Evolutionary conservation across 2,329 filamentous ascomycete genomes (phyloP), one percentile per base, ranked within the genome.

Genomic region (Hypomyces perniciosus): DNA sequence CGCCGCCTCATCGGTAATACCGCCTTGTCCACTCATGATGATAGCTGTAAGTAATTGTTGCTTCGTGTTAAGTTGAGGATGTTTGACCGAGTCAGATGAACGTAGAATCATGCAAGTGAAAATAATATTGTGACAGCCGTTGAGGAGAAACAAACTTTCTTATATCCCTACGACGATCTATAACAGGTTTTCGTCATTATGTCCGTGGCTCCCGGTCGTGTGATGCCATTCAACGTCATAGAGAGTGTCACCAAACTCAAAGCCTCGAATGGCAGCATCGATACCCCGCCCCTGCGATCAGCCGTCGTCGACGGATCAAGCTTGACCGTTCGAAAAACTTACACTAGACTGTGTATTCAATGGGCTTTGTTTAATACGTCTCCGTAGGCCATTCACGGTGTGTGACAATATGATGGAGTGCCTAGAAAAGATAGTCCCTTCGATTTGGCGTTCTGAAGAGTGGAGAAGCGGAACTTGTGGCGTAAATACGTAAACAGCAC

Each of bases 1-100:
- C 12, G 65, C 66, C 27, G 58, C 61, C 55, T 67, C 63, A 37
- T 67, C 65, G 0, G 59, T 52, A 41, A 65, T 58, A 20, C 62
- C 62, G 10, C 50, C 40, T 2, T 38, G 12, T 12, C 31, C 39
- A 26, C 30, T 50, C 51, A 51, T 54, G n/a, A 37, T 44, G 46
- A 8, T 8, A 38, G 35, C 12, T 6, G 7, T n/a, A 38, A 6
- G 4, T 20, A 35, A 8, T 38, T 38, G 20, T 20, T 20, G 20
- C 20, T 20, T 20, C 20, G 20, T 20, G 20, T 20, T 20, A 20
- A 20, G 20, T 20, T 20, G 20, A 20, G 3, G 20, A 20, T 20
- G 20, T 20, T 20, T 20, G 20, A 20, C 20, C 20, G 35, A 38
- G 7, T 38, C 35, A 38, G 33, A 38, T 38, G 10, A n/a, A 38